phyloP scores from a whole-genome alignment of 148 eudicot species.

The Oxyria digyna region DNA sequence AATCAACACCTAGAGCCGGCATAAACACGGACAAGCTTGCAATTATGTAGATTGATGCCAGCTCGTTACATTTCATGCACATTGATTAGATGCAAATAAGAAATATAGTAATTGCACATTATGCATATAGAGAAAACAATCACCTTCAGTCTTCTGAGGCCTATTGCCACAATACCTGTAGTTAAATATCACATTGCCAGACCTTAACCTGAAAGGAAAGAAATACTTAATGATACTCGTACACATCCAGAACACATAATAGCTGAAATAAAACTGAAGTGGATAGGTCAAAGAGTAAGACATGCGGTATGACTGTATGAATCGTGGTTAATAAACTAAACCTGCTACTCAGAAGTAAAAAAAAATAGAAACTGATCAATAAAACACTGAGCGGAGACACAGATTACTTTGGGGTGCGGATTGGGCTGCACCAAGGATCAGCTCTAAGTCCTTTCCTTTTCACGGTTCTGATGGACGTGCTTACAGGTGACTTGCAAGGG shows the following conservation, averaged over 20 bases:
- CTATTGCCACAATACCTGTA: constrained; percentile 65
- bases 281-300: neutral
- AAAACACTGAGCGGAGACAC: no score
- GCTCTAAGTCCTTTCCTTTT: no score
- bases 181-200: constrained; percentile 88
- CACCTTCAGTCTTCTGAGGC: constrained; percentile 86
- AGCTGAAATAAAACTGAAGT: no score
- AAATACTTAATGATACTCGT: neutral
- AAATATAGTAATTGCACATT: neutral
- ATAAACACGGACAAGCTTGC: neutral
- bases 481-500: no score
- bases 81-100: neutral
- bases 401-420: no score
- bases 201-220: constrained; percentile 60
- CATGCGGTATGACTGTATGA: neutral
- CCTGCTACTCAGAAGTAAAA: neutral
- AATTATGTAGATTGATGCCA: neutral
- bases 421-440: no score
- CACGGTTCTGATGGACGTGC: no score
- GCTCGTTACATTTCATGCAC: neutral
- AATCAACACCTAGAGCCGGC: neutral
- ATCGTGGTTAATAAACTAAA: neutral
- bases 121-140: constrained; percentile 8
- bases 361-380: no score
- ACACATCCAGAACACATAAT: no score